Evolutionary conservation across 2,329 filamentous ascomycete genomes (phyloP), one percentile per base, ranked within the genome.

Genomic region (Aspergillus sp.): DNA sequence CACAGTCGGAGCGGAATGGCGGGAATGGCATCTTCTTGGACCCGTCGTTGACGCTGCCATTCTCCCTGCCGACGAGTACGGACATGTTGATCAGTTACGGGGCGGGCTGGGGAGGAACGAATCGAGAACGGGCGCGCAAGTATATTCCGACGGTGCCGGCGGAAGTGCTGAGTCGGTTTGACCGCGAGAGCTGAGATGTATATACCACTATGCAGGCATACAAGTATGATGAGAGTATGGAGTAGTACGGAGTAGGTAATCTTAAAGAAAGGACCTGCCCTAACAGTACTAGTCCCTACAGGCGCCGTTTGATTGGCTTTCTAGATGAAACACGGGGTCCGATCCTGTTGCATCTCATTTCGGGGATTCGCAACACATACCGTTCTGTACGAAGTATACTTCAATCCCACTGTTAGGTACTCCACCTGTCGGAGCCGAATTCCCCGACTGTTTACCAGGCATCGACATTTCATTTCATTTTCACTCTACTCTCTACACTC

Each of bases 81-180:
- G 94, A 99, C 71, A 99, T 99, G 94, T 81, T 97, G 45, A 85
- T 99, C 45, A 93, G 87, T 60, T 99, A 95, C 65, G 94, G 94
- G 0, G 92, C 94, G 11, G 94, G 94, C 0, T 94, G 97, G 65
- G 94, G 94, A 4, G 94, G 94, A 0, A 78, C 94, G 44, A 96
- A 99, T 74, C 83, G 88, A 57, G 94, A 97, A 73, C 82, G 91
- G 52, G 94, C 95, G 71, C 82, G 91, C 60, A 96, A 96, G 74
- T 99, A 99, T 70, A 95, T 96, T 43, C 94, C 94, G 2, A 96
- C 90, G 0, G 89, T 99, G 49, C 93, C 94, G 16, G 88, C 92
- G 0, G 94, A 99, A 73, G 96, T 97, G 67, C 77, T 99, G 55
- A 85, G 88, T 55, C 96, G 91, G 76, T 79, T 99, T 45, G 93